Evolutionary conservation across 1,139 yeast genomes (phyloP), one percentile per base, ranked within the genome.

Genomic region (Sugiyamaella pinicola): DNA sequence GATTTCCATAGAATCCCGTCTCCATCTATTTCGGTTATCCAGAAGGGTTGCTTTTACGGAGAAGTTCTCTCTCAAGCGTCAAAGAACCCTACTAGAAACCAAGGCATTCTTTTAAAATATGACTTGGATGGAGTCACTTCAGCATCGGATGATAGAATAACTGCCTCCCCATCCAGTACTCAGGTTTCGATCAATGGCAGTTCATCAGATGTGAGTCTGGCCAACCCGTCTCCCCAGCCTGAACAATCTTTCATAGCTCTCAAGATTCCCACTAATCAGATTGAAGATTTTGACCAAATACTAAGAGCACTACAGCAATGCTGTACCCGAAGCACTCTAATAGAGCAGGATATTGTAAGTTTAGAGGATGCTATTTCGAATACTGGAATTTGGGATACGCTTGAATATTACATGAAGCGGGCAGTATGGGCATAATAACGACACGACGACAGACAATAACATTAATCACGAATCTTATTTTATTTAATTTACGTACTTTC

Each of bases 341-440:
- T 55, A 8, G 62, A 66, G 24, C 52, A 58, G 21, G 75, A 72
- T 51, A 61, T 73, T 18, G 66, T 71, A 4, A 60, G 69, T 0
- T 56, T 66, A 21, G 64, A 64, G 18, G 73, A 72, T 24, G 76
- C 76, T 5, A 61, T 64, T n/a, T 61, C 62, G 15, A 61, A 63
- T 35, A 65, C 71, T 0, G 64, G 72, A 9, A 53, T 70, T 3
- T 66, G 73, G 62, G 67, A 66, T 17, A 53, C 65, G 6, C 47
- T 72, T 17, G 74, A 69, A 51, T 64, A 72, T 49, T 64, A 63
- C 40, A 57, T 72, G 50, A 73, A 72, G 54, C 65, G 65, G 51
- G 61, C 72, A 41, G 65, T 73, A 0, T 73, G 76, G 76, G 74
- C 64, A 1, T 66, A 29, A 51, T 26, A 26, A 10, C 8, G n/a